Evolutionary conservation across 768 basidiomycete genomes (phyloP), one percentile per base, ranked within the genome.

Genomic region (Naganishia vaughanmartiniae): DNA sequence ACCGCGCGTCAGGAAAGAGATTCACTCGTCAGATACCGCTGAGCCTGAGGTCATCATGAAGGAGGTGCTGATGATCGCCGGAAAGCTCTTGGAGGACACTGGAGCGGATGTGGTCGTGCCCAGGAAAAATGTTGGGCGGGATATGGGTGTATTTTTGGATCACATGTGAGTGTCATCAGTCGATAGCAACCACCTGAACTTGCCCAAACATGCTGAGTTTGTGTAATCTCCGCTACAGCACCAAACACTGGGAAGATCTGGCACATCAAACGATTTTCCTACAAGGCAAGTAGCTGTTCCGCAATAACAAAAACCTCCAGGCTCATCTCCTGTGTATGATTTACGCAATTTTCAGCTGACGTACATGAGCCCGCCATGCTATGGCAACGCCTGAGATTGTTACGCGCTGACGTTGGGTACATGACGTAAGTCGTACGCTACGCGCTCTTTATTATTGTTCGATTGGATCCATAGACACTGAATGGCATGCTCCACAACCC

Each of bases 211-310:
- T 55, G 30, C 54, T 55, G 28, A 55, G 6, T 26, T 24, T 24
- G 1, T 5, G 5, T 15, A 46, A 17, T 60, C 21, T 12, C 2
- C 39, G 14, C 31, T 26, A 17, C 10, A 63, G 60, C 28, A 30
- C 28, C 7, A 26, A 42, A 4, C 24, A 45, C 19, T 63, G 60
- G 60, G 60, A 63, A 15, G 24, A 34, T 3, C 60, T 63, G 19
- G 60, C 60, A 15, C 31, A 26, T 2, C 60, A 63, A 45, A 63
- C 60, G 17, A 63, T 63, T 24, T 63, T 63, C 30, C 39, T 63
- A 12, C 60, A 63, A 63, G 60, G 60, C 42, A 30, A 34, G 57
- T 58, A 1, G 54, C 30, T 15, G 4, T 10, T 26, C 17, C 17
- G 17, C 15, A 1, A 28, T 33, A 26, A 14, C 30, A 21, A 1